Evolutionary conservation across 305 asterid genomes (phyloP).

Genomic region (Solanum hybrid): DNA sequence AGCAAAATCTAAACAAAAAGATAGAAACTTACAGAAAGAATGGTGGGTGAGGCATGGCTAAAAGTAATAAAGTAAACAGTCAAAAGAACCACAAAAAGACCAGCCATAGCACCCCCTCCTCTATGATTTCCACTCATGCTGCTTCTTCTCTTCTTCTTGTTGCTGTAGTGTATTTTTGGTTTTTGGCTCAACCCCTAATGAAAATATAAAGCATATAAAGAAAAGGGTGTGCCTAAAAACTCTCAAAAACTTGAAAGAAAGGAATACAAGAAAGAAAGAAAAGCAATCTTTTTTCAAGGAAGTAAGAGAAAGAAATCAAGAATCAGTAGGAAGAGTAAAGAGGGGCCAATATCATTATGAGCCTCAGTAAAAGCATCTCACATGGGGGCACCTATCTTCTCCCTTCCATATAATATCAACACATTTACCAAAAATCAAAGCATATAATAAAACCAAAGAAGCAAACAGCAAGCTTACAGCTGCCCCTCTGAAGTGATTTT

Average conservation of each 20-base stretch:
- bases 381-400: constrained; percentile 29
- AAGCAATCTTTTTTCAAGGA: not conserved
- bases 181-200: constrained; percentile 1
- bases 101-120: constrained; percentile 69
- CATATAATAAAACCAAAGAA: not conserved
- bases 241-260: constrained; percentile 7
- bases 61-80: constrained; percentile 28
- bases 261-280: not conserved
- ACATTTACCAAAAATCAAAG: not conserved
- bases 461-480: not conserved
- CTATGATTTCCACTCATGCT: constrained; percentile 16
- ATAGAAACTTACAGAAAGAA: constrained; percentile 51
- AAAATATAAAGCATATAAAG: not conserved
- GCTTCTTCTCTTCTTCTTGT: not conserved
- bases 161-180: constrained; percentile 7
- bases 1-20: not conserved
- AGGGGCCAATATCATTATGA: constrained; percentile 38
- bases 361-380: constrained; percentile 55
- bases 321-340: constrained; percentile 24
- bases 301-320: not conserved
- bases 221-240: constrained; percentile 7
- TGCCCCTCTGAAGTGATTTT: not conserved
- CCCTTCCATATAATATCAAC: not conserved
- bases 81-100: constrained; percentile 53
- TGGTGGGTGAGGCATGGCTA: constrained; percentile 67